Evolutionary conservation across 1,284 basidiomycete species (phyloP), one percentile per base, ranked within the genome.

Genomic region (Coniferiporia sulphurascens): DNA sequence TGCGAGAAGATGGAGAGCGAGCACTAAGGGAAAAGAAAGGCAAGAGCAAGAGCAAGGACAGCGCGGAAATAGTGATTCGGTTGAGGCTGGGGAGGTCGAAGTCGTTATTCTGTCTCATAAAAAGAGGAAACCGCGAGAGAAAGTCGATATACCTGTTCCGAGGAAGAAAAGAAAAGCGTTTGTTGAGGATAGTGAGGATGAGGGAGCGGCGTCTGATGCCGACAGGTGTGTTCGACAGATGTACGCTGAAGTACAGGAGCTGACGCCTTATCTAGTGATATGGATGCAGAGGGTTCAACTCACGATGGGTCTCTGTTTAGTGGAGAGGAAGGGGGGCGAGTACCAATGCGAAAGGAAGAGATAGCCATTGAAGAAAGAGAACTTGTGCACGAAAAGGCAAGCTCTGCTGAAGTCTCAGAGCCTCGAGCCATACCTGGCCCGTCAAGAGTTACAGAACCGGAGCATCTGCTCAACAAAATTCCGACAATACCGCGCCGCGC

Each of bases 251-350:
- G 19, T n/a, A 51, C 32, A 49, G n/a, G 49, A 15, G 10, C 51
- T 54, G 48, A 53, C 43, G 35, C 7, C 15, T 8, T 13, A 49
- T 19, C n/a, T 27, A 59, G 41, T 15, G 27, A 27, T 27, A 27
- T 27, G 3, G 53, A 43, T 12, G 17, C 45, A n/a, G 53, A 52
- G 32, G 38, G n/a, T 1, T 56, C 59, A 21, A n/a, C 44, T 9
- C 59, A 48, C 32, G 54, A 34, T 51, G 59, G 59, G 12, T 60
- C 59, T 45, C 41, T 60, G 17, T 60, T 60, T 48, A 60, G 59
- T 21, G 59, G 55, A 48, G 54, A 56, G 21, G 59, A 60, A 38
- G 13, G 17, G 22, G 55, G 17, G 15, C 8, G 7, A 54, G 1
- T 6, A 19, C 27, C 34, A 5, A 35, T 21, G 27, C 13, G 27